A percentile compares a stretch with the other conserved stretches of the same genome.
Conservation (phyloP, 768 basidiomycete genomes). For the Chiua virens region DNA sequence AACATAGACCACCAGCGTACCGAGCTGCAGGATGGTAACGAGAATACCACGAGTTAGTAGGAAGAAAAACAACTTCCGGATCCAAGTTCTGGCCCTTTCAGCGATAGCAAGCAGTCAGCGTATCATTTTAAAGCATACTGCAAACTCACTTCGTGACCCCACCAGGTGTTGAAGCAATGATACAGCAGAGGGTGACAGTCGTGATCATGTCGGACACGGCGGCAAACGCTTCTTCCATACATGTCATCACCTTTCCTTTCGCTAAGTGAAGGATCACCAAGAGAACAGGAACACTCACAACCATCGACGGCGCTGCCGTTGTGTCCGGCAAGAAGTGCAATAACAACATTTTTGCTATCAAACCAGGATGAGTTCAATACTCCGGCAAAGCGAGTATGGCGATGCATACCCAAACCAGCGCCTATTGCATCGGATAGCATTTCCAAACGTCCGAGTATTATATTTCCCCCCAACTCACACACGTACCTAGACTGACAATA, state of each 20-base stretch:
- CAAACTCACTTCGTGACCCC: slow-evolving; percentile 3
- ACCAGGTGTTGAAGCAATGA: slow-evolving; percentile 9
- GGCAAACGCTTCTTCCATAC: slow-evolving; percentile 8
- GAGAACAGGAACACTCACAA: neutral
- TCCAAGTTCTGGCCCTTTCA: slow-evolving; percentile 4
- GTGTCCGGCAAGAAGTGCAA: neutral
- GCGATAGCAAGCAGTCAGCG: neutral
- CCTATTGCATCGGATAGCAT: neutral
- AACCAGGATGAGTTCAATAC: neutral
- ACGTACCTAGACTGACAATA: slow-evolving; percentile 2
- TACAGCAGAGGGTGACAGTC: slow-evolving; percentile 7
- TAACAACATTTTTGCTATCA: slow-evolving; percentile 1
- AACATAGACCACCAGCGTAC: neutral
- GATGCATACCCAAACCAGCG: slow-evolving; percentile 4
- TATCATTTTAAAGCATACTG: neutral
- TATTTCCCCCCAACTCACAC: neutral
- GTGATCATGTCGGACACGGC: slow-evolving; percentile 4
- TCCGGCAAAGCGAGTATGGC: neutral
- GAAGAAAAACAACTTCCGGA: slow-evolving; percentile 11
- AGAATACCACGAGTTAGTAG: slow-evolving; percentile 14
- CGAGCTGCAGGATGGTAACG: slow-evolving; percentile 11
- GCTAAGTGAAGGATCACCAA: neutral
- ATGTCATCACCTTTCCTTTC: neutral
- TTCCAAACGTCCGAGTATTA: neutral
- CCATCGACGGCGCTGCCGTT: neutral